Evolutionary conservation across 257 asterid species (phyloP).

Genomic region (Fraxinus excelsior): DNA sequence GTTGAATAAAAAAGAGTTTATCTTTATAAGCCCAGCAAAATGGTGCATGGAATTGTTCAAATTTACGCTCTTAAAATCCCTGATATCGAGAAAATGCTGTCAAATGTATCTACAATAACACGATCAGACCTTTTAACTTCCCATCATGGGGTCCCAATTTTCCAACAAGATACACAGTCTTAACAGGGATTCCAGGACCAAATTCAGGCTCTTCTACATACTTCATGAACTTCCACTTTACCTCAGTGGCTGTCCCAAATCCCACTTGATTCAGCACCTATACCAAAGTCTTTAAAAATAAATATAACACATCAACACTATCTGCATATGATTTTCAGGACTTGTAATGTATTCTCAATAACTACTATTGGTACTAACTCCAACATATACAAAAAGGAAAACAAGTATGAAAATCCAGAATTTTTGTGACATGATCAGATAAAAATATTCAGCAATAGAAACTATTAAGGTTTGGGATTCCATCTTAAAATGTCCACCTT

Average conservation of each 20-base stretch:
- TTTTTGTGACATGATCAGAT: not conserved
- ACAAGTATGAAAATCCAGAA: not conserved
- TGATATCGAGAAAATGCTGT: not conserved
- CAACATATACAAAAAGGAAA: not conserved
- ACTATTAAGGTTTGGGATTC: too few species aligned
- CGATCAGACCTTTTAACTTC: slow-evolving; percentile 53
- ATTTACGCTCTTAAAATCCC: not conserved
- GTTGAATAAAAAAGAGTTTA: not conserved
- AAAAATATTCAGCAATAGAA: not conserved
- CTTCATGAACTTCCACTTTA: slow-evolving; percentile 66
- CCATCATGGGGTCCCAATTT: slow-evolving; percentile 38
- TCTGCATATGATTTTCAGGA: not conserved
- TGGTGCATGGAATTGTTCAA: not conserved
- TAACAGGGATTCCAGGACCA: slow-evolving; percentile 72
- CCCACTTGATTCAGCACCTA: slow-evolving; percentile 62
- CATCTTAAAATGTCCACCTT: too few species aligned
- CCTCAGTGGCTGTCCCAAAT: slow-evolving; percentile 36
- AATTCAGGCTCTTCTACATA: slow-evolving; percentile 80
- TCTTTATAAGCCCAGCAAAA: not conserved
- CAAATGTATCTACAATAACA: not conserved
- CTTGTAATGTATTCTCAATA: not conserved
- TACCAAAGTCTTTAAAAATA: slow-evolving; percentile 30
- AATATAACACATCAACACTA: not conserved
- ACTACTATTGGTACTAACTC: not conserved
- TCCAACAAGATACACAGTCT: slow-evolving; percentile 63